These are phyloP conservation scores for Ascochyta clinopodiicola DNA, from an alignment of 2,329 filamentous ascomycete genomes.

Conservation along the genomic window DNA sequence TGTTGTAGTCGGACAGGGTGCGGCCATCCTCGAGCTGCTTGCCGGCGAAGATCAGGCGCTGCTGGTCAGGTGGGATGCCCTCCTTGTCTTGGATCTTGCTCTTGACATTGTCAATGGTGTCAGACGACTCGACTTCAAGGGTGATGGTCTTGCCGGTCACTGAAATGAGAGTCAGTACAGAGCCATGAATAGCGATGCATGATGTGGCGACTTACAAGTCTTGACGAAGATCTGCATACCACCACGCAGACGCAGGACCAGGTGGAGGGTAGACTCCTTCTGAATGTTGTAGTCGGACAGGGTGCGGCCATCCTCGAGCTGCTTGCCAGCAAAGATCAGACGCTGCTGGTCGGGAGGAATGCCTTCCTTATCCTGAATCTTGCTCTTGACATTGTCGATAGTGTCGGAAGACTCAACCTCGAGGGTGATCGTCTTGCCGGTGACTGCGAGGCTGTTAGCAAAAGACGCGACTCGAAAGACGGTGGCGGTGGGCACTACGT, in stretches of 20 bases:
- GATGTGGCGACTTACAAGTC: conserved; percentile 51
- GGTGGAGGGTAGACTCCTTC: conserved; percentile 76
- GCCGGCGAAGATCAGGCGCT: conserved; percentile 64
- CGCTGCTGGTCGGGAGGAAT: conserved; percentile 98
- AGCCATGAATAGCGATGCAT: conserved; percentile 34
- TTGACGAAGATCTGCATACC: conserved; percentile 70
- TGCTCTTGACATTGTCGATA: conserved; percentile 95
- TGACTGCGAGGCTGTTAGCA: conserved; percentile 58
- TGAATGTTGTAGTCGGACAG: conserved; percentile 95
- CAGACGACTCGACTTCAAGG: conserved; percentile 49
- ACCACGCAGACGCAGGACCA: conserved; percentile 76
- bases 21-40: conserved; percentile 66
- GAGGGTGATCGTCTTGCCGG: conserved; percentile 72
- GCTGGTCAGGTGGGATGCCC: conserved; percentile 65
- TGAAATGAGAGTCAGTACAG: conserved; percentile 46
- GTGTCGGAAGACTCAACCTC: conserved; percentile 79
- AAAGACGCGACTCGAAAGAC: conserved; percentile 13
- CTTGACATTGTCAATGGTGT: conserved; percentile 52
- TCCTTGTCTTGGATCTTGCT: conserved; percentile 64
- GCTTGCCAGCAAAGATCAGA: conserved; percentile 95
- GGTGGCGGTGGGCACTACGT: conserved; percentile 56
- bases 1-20: conserved; percentile 63
- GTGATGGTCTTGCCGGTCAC: conserved; percentile 65
- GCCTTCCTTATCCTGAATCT: conserved; percentile 98
- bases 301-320: conserved; percentile 93